A percentile compares a stretch with the other conserved stretches of the same genome.
These are phyloP conservation scores for Euphorbia peplus DNA, from an alignment of 345 rosid species.

Conservation along the genomic window DNA sequence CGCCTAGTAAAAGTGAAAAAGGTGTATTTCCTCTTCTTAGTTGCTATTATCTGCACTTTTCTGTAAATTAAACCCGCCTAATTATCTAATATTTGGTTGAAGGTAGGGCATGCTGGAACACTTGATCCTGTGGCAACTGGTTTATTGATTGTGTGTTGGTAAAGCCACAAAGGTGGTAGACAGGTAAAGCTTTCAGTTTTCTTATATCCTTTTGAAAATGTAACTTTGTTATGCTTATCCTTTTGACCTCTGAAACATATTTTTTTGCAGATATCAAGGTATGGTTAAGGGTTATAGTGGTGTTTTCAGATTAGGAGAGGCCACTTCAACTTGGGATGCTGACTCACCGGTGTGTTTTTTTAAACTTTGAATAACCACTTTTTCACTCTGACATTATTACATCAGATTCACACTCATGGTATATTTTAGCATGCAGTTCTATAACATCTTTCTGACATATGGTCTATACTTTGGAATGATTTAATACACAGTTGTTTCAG, in stretches of 20 bases:
- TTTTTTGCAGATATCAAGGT: conserved; percentile 71
- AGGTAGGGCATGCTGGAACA: conserved; percentile 99
- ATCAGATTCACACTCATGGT: background rate
- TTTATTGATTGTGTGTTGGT: conserved; percentile 82
- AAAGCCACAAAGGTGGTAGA: conserved; percentile 91
- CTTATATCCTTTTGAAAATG: background rate
- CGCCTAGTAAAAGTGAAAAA: conserved; percentile 83
- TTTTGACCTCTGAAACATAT: conserved; percentile 7
- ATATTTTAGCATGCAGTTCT: background rate
- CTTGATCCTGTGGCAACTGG: conserved; percentile 99
- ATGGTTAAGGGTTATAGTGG: conserved; percentile 92
- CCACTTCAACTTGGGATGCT: conserved; percentile 96
- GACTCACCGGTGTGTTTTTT: conserved; percentile 73
- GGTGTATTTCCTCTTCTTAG: conserved; percentile 36
- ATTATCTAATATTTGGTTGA: conserved; percentile 16
- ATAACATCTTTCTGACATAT: background rate
- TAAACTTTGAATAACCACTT: conserved; percentile 1
- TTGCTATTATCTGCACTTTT: conserved; percentile 6
- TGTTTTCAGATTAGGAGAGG: conserved; percentile 93
- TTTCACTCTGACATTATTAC: background rate
- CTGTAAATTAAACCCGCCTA: background rate
- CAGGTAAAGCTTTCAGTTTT: conserved; percentile 39
- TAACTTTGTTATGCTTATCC: background rate
- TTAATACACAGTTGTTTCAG: background rate
- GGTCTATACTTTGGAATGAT: background rate